Base-by-base conservation (phyloP, 1,284 basidiomycete genomes). In the Ganoderma sp. region DNA sequence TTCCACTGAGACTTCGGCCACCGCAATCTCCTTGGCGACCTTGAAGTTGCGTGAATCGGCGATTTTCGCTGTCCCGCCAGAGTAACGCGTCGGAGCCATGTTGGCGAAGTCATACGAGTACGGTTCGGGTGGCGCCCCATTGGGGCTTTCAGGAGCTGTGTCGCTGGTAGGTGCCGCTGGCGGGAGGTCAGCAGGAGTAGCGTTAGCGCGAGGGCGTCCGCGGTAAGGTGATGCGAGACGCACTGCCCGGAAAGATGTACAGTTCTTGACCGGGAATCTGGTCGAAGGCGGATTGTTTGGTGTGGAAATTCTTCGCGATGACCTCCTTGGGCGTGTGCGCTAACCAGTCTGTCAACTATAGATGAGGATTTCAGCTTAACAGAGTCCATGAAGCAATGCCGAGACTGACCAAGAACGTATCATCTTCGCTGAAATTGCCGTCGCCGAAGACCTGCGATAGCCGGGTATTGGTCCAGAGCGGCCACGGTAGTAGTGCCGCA, bases 61-160 rank as follows among this genome's bases (percentile, higher is more conserved):
- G 25, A 90, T 82, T 75, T 91, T 91, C 62, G 87, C 82, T 0
- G 83, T 81, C 9, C 90, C 90, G 25, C 88, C 89, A 54, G 80
- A 75, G 50, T 81, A 78, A 57, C 79, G 75, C 0, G 80, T 84
- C 1, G 83, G 73, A 4, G 75, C 69, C 25, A 86, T 73, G 66
- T 85, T 79, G 3, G 87, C 88, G 50, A 86, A 78, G 10, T 82
- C 78, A 74, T 85, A 90, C 0, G 85, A 82, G 75, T 81, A 89
- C 14, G 87, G 83, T n/a, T 80, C 63, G 0, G 84, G 81, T 7
- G 76, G 72, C 0, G 79, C 79, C 41, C 85, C 79, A 45, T 84
- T 81, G 5, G 87, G 86, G 63, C 66, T 71, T 12, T 17, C 10
- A 1, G 73, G 73, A 9, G 73, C 67, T 28, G 69, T 65, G 12